Percentiles rank a stretch among this genome's conserved stretches.
phyloP scores from a whole-genome alignment of 2,329 filamentous ascomycete species.

The Esteya vermicola region DNA sequence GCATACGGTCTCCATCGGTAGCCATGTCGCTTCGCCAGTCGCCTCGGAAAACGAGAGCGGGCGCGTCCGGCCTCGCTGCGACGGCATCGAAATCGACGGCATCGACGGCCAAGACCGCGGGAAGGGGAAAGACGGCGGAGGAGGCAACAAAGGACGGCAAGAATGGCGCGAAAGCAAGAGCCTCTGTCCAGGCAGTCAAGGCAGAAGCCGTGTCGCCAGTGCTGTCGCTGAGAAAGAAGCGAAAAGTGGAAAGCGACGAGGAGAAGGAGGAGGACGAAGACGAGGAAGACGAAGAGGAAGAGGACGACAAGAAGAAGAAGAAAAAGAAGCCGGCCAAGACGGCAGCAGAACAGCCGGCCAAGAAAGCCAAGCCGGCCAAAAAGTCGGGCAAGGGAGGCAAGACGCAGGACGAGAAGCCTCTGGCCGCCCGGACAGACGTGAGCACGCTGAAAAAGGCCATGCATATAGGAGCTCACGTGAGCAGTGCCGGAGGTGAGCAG shows the following conservation, averaged over 20 bases:
- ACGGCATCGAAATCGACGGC: neutral
- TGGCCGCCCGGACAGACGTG: constrained; percentile 53
- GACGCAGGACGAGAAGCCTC: constrained; percentile 28
- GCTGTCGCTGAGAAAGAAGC: constrained; percentile 5
- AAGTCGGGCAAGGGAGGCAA: constrained; percentile 16
- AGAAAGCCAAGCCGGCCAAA: constrained; percentile 31
- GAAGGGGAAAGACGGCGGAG: neutral
- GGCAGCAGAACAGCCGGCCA: neutral
- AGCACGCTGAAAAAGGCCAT: constrained; percentile 52
- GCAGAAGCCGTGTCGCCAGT: neutral
- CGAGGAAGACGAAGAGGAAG: constrained; percentile 9
- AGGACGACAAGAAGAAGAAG: constrained; percentile 11
- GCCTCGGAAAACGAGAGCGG: constrained; percentile 1
- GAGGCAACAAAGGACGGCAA: neutral
- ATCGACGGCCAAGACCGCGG: neutral
- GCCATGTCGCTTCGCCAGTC: constrained; percentile 8
- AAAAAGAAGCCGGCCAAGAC: constrained; percentile 6
- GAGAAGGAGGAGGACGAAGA: constrained; percentile 4
- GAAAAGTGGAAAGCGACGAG: constrained; percentile 4
- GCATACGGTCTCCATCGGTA: too few relatives aligned
- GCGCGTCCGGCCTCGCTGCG: constrained; percentile 16
- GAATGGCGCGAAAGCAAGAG: neutral
- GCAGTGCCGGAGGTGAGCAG: constrained; percentile 61
- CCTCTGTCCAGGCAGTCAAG: neutral
- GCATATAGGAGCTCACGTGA: constrained; percentile 87